A percentile compares a stretch with the other conserved stretches of the same genome.
These are phyloP conservation scores for Podaxis mareebaensis DNA, from an alignment of 768 basidiomycete genomes.

Conservation along the genomic window DNA sequence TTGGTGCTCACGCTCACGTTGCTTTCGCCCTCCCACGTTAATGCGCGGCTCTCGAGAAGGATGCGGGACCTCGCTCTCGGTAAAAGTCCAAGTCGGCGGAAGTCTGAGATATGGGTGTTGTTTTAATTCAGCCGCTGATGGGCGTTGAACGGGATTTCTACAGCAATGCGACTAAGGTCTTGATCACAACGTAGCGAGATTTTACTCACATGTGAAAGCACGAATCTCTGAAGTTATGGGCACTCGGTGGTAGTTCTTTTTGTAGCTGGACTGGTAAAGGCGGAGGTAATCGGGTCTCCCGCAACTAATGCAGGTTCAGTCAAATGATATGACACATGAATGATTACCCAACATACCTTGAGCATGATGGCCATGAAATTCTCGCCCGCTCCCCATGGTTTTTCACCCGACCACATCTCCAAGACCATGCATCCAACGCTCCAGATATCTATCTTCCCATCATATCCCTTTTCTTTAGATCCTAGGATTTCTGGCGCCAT, in stretches of 20 bases:
- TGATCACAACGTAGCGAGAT: background rate
- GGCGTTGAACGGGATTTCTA: constrained; percentile 71
- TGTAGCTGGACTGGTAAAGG: constrained; percentile 70
- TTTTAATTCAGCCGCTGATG: constrained; percentile 64
- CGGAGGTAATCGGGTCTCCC: constrained; percentile 64
- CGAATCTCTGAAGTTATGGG: constrained; percentile 69
- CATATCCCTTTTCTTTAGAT: constrained; percentile 74
- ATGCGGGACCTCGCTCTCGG: constrained; percentile 20
- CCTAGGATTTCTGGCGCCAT: constrained; percentile 91
- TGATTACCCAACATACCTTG: constrained; percentile 51
- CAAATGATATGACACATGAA: background rate
- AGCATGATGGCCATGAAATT: constrained; percentile 70
- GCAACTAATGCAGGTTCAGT: constrained; percentile 47
- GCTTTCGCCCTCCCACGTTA: background rate
- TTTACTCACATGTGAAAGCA: constrained; percentile 73
- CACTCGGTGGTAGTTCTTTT: constrained; percentile 51
- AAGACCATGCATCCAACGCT: constrained; percentile 89
- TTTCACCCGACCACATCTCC: constrained; percentile 94
- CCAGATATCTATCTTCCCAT: constrained; percentile 97
- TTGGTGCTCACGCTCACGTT: background rate
- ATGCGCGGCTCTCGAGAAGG: constrained; percentile 10
- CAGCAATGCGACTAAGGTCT: constrained; percentile 5
- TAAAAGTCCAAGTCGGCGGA: constrained; percentile 52
- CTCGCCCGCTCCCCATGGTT: constrained; percentile 83
- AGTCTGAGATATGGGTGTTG: constrained; percentile 64